A percentile compares a stretch with the other conserved stretches of the same genome.
Evolutionary conservation across 129 eudicot genomes (phyloP).

Genomic region (carrot (Daucus carota)): DH1_v3.0 NC_030382.2:41062001-41062500

Average conservation of each 20-base stretch:
- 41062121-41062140: background rate
- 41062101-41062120: background rate
- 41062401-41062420: background rate
- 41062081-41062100: background rate
- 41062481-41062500: background rate
- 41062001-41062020: background rate
- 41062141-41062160: background rate
- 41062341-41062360: background rate
- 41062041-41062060: background rate
- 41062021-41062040: background rate
- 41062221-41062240: background rate
- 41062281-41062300: background rate
- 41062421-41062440: background rate
- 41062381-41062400: background rate
- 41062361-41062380: background rate
- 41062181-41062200: background rate
- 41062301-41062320: background rate
- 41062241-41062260: background rate
- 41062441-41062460: background rate
- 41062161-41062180: background rate
- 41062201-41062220: background rate
- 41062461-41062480: background rate
- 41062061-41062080: background rate
- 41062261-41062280: background rate
- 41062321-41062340: background rate